phyloP scores from a whole-genome alignment of 164 flowering plant genomes.

The Tetrastigma voinierianum region DNA sequence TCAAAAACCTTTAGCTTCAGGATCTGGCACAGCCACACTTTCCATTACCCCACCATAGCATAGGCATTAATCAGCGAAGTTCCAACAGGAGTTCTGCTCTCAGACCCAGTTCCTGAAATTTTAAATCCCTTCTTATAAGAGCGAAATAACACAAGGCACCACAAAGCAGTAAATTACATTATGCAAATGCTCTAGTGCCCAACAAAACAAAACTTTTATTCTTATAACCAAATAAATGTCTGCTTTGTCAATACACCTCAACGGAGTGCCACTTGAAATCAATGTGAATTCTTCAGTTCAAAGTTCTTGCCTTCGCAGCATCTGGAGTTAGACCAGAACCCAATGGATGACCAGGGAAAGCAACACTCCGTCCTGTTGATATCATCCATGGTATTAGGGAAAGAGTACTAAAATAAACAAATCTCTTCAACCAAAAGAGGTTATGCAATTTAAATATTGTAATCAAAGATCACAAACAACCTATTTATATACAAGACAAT shows the following conservation, averaged over 20 bases:
- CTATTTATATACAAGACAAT: too few species aligned
- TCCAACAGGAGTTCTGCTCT: constrained; percentile 79
- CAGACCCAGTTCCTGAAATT: constrained; percentile 83
- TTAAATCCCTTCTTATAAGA: constrained; percentile 5
- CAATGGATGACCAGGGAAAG: constrained; percentile 96
- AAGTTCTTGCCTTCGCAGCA: constrained; percentile 93
- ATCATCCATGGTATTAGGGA: background rate
- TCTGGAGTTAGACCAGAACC: constrained; percentile 86
- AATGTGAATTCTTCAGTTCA: constrained; percentile 39
- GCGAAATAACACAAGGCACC: constrained; percentile 12
- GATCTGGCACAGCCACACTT: constrained; percentile 49
- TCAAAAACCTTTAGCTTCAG: constrained; percentile 49
- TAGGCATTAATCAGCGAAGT: constrained; percentile 95
- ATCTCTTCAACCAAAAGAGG: too few species aligned
- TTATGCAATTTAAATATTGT: too few species aligned
- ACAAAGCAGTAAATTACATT: constrained; percentile 3
- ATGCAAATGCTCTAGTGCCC: constrained; percentile 22
- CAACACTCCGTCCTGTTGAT: constrained; percentile 93
- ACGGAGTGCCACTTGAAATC: constrained; percentile 40
- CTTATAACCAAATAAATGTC: constrained; percentile 17
- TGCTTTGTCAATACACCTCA: constrained; percentile 39
- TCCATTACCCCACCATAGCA: constrained; percentile 98
- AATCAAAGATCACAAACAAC: too few species aligned
- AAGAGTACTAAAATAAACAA: too few species aligned
- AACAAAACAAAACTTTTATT: constrained; percentile 6